Conservation (phyloP, 148 eudicot genomes). For the Cornus suecica region DNA sequence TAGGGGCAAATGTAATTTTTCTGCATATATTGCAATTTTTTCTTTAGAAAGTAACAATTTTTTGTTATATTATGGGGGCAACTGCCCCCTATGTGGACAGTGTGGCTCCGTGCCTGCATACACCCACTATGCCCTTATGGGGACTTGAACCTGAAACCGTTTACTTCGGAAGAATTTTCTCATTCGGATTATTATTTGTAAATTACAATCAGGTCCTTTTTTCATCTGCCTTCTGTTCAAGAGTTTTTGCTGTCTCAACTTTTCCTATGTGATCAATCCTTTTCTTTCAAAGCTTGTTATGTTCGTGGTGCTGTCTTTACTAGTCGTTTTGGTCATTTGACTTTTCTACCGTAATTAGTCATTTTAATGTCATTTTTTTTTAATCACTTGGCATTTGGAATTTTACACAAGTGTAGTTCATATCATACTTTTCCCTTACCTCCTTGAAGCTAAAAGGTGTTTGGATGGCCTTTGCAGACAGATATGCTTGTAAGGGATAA, state of each 20-base stretch:
- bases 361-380: background rate
- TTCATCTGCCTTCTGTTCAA: background rate
- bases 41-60: no score
- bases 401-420: background rate
- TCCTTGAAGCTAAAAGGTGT: background rate
- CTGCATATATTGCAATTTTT: no score
- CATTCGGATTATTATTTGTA: no score
- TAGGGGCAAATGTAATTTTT: no score
- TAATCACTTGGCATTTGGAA: background rate
- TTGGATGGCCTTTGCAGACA: constrained; percentile 40
- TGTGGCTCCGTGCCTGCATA: no score
- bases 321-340: background rate
- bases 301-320: background rate
- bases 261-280: background rate
- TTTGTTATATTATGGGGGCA: no score
- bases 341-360: background rate
- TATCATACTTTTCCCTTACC: background rate
- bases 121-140: no score
- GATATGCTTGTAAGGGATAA: constrained; percentile 79
- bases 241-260: background rate
- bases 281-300: background rate
- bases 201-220: background rate
- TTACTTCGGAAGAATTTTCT: no score
- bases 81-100: no score
- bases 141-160: no score